Conservation (phyloP, 2,329 filamentous ascomycete species). For the Stenocarpella maydis region DNA sequence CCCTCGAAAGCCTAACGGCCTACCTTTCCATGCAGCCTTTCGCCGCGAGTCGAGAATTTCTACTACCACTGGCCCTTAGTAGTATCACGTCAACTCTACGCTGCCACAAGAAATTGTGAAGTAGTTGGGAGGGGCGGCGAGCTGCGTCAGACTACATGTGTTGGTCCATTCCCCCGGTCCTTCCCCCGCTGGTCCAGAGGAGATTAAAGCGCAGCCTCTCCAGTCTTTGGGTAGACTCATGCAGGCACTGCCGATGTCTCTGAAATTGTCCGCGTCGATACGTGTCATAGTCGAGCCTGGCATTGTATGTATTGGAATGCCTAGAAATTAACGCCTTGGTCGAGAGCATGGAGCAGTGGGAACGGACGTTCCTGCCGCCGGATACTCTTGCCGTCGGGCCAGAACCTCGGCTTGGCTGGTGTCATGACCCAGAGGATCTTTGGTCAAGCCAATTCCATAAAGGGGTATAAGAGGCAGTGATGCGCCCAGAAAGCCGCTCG, state of each 20-base stretch:
- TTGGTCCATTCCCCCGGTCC: too few relatives aligned
- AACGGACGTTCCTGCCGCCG: not conserved
- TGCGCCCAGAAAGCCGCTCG: too few relatives aligned
- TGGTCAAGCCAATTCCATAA: not conserved
- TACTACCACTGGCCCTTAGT: not conserved
- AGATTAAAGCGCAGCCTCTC: not conserved
- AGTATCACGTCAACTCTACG: not conserved
- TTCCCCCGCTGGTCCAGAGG: not conserved
- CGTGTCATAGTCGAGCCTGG: not conserved
- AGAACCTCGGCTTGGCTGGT: not conserved
- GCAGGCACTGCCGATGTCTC: not conserved
- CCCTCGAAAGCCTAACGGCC: not conserved
- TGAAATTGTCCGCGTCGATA: not conserved
- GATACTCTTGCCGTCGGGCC: not conserved
- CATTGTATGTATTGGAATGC: too few relatives aligned
- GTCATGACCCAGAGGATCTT: not conserved
- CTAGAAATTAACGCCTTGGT: not conserved
- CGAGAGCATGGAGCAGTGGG: not conserved
- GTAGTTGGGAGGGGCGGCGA: not conserved
- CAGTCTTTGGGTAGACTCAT: not conserved
- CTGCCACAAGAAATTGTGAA: not conserved
- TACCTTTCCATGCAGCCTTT: not conserved
- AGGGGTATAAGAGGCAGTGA: not conserved
- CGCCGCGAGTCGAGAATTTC: not conserved
- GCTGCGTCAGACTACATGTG: too few relatives aligned